A percentile compares a stretch with the other conserved stretches of the same genome.
phyloP scores from a whole-genome alignment of 2,329 filamentous ascomycete genomes.

The Beauveria caledonica region DNA sequence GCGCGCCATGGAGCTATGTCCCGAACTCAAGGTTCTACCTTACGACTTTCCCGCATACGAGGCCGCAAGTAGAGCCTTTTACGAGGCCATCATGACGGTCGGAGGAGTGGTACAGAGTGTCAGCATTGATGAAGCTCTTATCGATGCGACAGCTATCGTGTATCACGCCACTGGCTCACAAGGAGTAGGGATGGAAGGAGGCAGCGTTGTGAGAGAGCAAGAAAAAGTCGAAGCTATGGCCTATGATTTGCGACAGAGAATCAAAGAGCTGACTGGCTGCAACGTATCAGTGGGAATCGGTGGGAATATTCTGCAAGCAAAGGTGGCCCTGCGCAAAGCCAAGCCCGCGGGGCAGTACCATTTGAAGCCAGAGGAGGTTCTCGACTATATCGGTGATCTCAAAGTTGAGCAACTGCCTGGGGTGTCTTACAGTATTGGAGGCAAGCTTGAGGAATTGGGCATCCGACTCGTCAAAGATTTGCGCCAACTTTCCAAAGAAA shows the following conservation, averaged over 20 bases:
- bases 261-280: constrained; percentile 72
- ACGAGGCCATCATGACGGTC: constrained; percentile 70
- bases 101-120: constrained; percentile 89
- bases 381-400: constrained; percentile 68
- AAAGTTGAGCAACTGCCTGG: constrained; percentile 78
- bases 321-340: constrained; percentile 80
- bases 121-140: constrained; percentile 87
- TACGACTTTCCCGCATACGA: constrained; percentile 97
- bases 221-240: constrained; percentile 65
- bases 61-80: constrained; percentile 80
- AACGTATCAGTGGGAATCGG: constrained; percentile 91
- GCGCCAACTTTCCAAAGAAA: constrained; percentile 67
- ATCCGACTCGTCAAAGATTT: constrained; percentile 79
- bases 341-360: constrained; percentile 93
- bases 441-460: constrained; percentile 81
- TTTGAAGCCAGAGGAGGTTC: constrained; percentile 70
- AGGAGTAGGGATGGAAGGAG: constrained; percentile 55
- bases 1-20: constrained; percentile 70
- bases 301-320: constrained; percentile 81
- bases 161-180: constrained; percentile 57
- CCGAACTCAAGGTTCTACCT: constrained; percentile 78
- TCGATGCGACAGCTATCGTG: constrained; percentile 72
- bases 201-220: constrained; percentile 68
- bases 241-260: constrained; percentile 52
- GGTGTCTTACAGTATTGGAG: constrained; percentile 82